Evolutionary conservation across 139 green algal species (phyloP), one percentile per base, ranked within the genome.

Genomic region (Choricystis sp.): DNA sequence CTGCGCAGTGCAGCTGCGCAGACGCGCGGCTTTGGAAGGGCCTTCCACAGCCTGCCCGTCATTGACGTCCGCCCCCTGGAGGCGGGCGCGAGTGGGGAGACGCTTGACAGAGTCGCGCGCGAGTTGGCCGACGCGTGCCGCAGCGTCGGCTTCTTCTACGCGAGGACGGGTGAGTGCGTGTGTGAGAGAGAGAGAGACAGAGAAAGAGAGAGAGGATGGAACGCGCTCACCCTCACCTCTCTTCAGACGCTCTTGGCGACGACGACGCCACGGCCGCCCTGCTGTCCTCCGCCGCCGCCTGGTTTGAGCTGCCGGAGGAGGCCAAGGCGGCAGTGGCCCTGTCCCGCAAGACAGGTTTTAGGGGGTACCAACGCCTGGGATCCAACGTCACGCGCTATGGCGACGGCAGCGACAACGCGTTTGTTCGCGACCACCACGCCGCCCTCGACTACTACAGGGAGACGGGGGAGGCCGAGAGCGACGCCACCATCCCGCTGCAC

Each of bases 391-490:
- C 80, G 2, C 66, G 73, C 19, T 79, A 78, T 66, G 73, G 74
- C 0, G 65, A 64, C 21, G 74, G 74, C 29, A n/a, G n/a, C n/a
- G n/a, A n/a, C n/a, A n/a, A n/a, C n/a, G n/a, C n/a, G n/a, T 85
- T 77, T 30, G 56, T 65, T 24, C 69, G 72, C 1, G 80, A 86
- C 63, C 71, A 57, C 63, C 80, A 86, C 49, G 80, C 83, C 48
- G 80, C 64, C 4, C 74, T 83, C 16, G 77, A 86, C 65, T 57
- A 79, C 24, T 86, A 81, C 66, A 74, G 63, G 30, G 79, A 79
- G 56, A 64, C 66, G 30, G 25, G 23, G n/a, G n/a, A n/a, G n/a
- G n/a, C n/a, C n/a, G n/a, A n/a, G n/a, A n/a, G n/a, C n/a, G n/a
- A n/a, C n/a, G n/a, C n/a, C n/a, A n/a, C n/a, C n/a, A n/a, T n/a